phyloP scores from a whole-genome alignment of 768 basidiomycete genomes.

The Tulasnella sp. region DNA sequence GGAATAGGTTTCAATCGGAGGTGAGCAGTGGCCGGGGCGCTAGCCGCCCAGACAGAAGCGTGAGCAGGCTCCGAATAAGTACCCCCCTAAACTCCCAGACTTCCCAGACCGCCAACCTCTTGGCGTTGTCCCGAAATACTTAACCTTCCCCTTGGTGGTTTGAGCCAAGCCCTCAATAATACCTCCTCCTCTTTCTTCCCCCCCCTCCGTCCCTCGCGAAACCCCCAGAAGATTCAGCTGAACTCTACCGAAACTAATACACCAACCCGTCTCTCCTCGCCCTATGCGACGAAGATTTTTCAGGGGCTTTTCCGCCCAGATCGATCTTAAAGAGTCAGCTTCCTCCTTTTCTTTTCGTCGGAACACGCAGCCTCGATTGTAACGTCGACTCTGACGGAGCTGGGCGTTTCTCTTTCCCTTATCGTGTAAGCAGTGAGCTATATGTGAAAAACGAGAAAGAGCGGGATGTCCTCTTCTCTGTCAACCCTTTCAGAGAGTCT shows the following conservation, averaged over 20 bases:
- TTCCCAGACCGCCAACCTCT: neutral
- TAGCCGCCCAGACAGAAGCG: too few relatives aligned
- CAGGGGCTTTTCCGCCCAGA: neutral
- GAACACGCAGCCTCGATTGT: neutral
- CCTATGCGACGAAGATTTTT: neutral
- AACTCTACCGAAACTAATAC: neutral
- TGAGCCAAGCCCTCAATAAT: neutral
- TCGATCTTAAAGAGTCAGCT: neutral
- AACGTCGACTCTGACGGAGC: neutral
- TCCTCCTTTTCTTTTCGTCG: neutral
- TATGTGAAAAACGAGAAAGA: neutral
- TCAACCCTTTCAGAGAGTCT: neutral
- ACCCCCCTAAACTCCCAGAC: too few relatives aligned
- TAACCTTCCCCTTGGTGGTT: neutral
- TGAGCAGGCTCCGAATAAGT: too few relatives aligned
- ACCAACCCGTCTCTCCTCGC: neutral
- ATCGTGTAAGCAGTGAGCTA: neutral
- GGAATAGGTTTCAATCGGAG: too few relatives aligned
- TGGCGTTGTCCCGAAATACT: neutral
- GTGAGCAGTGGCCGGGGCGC: too few relatives aligned
- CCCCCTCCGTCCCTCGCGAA: neutral
- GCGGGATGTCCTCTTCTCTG: neutral
- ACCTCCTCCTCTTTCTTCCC: neutral
- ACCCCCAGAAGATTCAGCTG: neutral
- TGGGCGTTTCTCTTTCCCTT: neutral